These are phyloP conservation scores for Pseudogymnoascus sp. DNA, from an alignment of 2,329 filamentous ascomycete genomes.

Conservation along the genomic window DNA sequence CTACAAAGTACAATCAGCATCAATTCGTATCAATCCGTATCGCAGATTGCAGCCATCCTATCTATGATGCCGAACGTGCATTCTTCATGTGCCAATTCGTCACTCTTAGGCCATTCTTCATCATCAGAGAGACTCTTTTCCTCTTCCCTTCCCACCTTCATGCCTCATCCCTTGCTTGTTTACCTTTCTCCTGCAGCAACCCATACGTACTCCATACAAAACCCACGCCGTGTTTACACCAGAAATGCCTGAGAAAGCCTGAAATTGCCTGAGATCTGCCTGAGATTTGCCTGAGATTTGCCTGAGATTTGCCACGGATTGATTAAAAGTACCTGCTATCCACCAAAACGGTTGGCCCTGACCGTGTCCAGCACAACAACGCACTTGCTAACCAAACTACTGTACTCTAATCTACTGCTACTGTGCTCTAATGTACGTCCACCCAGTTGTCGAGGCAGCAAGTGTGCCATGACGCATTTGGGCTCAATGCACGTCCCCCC, in stretches of 20 bases:
- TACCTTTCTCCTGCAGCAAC: constrained; percentile 1
- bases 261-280: background rate
- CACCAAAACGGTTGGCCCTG: background rate
- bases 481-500: constrained; percentile 1
- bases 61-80: background rate
- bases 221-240: background rate
- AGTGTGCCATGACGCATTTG: background rate
- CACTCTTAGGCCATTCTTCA: background rate
- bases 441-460: background rate
- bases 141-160: background rate
- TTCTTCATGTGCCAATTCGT: constrained; percentile 4
- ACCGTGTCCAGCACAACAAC: background rate
- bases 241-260: background rate
- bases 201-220: background rate
- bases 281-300: background rate
- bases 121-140: background rate
- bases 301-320: background rate
- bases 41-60: background rate
- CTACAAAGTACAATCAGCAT: background rate
- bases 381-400: no score
- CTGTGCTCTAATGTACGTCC: background rate
- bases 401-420: background rate
- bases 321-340: background rate
- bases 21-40: background rate
- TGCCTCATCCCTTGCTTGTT: background rate